phyloP scores from a whole-genome alignment of 495 filamentous ascomycete species.

The Penicillium coprophilum region DNA sequence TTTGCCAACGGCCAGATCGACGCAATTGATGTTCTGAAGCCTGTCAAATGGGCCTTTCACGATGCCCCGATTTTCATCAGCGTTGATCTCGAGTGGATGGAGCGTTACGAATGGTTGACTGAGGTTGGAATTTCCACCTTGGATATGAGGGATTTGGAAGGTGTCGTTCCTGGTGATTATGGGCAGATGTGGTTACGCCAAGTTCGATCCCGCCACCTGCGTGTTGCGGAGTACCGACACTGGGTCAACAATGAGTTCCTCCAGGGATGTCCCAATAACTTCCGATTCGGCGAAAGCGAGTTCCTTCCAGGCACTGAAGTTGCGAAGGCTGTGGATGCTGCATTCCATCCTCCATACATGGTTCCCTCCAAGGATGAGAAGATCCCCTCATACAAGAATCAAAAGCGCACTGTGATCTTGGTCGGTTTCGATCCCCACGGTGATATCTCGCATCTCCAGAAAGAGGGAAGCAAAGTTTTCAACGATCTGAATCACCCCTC shows the following conservation, averaged over 20 bases:
- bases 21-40: slow-evolving; percentile 37
- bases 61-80: slow-evolving; percentile 67
- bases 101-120: slow-evolving; percentile 64
- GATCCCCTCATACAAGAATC: slow-evolving; percentile 11
- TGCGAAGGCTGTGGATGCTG: slow-evolving; percentile 39
- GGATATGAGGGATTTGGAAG: slow-evolving; percentile 62
- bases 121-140: slow-evolving; percentile 85
- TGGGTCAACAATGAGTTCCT: slow-evolving; percentile 62
- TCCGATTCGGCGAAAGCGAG: slow-evolving; percentile 69
- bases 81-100: slow-evolving; percentile 81
- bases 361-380: background rate
- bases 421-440: slow-evolving; percentile 70
- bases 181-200: slow-evolving; percentile 62
- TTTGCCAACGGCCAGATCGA: slow-evolving; percentile 1
- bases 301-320: slow-evolving; percentile 43
- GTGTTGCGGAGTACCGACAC: slow-evolving; percentile 65
- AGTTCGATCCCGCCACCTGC: slow-evolving; percentile 72
- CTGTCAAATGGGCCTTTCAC: slow-evolving; percentile 49
- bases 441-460: slow-evolving; percentile 66
- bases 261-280: slow-evolving; percentile 73
- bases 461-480: slow-evolving; percentile 52
- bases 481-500: background rate
- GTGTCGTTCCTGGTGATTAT: slow-evolving; percentile 55
- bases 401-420: slow-evolving; percentile 63
- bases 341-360: slow-evolving; percentile 51